Base-by-base conservation (phyloP, 2,329 filamentous ascomycete species). In the Hypoxylon sp. region DNA sequence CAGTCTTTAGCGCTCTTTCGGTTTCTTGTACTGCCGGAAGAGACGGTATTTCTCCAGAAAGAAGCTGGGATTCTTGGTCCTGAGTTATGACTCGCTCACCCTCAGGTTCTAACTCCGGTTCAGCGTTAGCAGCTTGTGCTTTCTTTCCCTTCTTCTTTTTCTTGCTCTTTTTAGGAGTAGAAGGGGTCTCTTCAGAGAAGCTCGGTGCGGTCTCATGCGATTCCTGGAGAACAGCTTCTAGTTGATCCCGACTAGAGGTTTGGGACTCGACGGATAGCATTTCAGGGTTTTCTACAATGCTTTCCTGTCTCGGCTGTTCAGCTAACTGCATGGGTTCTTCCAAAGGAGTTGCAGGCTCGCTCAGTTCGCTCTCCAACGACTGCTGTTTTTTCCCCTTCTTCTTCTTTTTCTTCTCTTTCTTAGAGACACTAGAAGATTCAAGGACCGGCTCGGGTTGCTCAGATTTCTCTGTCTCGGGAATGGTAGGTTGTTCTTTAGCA, bases 71-170 rank as follows among this genome's bases (percentile, higher is more conserved):
- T 35, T 35, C 37, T 53, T 74, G 64, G 35, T 65, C 69, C 22
- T 53, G 55, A 35, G 48, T 50, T 53, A 55, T 13, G 4, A 37
- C 31, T 31, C 51, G 22, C 60, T 64, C 64, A 53, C 55, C 30
- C 14, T 51, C n/a, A 37, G 33, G 61, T 51, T 69, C 65, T 57
- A 44, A 30, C 14, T 51, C 57, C 3, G 58, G 54, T 40, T 73
- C 71, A 10, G 67, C 64, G 3, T 71, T 70, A 49, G 14, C 54
- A 22, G 57, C 17, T 51, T 71, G 62, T 5, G 61, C 22, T 35
- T 69, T 72, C 64, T 70, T 68, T 11, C 73, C 72, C 60, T 75
- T 74, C 62, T 64, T 81, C 73, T 80, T 80, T 73, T 80, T 81
- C 73, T 79, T 79, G 56, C 69, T 74, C 57, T 77, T 78, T 74